These are phyloP conservation scores for Kluyveromyces wickerhamii DNA, from an alignment of 805 yeast genomes.

Conservation along the genomic window DNA sequence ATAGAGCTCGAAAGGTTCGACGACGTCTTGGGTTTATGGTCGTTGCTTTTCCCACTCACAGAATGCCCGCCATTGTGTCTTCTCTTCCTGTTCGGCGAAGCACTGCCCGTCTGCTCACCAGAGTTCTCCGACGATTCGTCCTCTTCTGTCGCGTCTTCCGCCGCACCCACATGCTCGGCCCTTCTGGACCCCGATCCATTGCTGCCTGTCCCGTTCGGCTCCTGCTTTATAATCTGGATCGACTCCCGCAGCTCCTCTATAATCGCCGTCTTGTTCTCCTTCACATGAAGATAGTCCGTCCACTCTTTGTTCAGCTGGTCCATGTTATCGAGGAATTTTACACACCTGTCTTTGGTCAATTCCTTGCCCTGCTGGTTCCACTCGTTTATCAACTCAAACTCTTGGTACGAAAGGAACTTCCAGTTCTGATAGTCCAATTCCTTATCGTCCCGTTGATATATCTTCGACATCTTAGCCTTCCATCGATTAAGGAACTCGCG, in stretches of 20 bases:
- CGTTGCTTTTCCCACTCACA: neutral
- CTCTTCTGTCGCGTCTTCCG: too few species aligned
- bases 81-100: neutral
- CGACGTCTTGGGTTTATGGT: slow-evolving; percentile 4
- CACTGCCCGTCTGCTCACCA: too few species aligned
- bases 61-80: neutral
- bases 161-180: too few species aligned
- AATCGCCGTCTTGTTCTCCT: slow-evolving; percentile 15
- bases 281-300: slow-evolving; percentile 17
- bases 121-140: too few species aligned
- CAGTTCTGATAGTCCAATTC: slow-evolving; percentile 28
- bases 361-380: slow-evolving; percentile 27
- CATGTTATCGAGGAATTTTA: slow-evolving; percentile 17
- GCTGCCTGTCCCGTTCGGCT: slow-evolving; percentile 18
- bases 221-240: slow-evolving; percentile 17
- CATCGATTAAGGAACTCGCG: slow-evolving; percentile 1
- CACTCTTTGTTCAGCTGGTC: slow-evolving; percentile 18
- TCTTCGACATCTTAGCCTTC: slow-evolving; percentile 1
- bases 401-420: slow-evolving; percentile 29
- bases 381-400: slow-evolving; percentile 30
- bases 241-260: slow-evolving; percentile 16
- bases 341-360: slow-evolving; percentile 16
- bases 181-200: slow-evolving; percentile 4
- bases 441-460: slow-evolving; percentile 15
- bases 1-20: neutral